Percentiles rank a stretch among this genome's conserved stretches.
Conservation (phyloP, 1,284 basidiomycete genomes). For the Ceratobasidium sp. region DNA sequence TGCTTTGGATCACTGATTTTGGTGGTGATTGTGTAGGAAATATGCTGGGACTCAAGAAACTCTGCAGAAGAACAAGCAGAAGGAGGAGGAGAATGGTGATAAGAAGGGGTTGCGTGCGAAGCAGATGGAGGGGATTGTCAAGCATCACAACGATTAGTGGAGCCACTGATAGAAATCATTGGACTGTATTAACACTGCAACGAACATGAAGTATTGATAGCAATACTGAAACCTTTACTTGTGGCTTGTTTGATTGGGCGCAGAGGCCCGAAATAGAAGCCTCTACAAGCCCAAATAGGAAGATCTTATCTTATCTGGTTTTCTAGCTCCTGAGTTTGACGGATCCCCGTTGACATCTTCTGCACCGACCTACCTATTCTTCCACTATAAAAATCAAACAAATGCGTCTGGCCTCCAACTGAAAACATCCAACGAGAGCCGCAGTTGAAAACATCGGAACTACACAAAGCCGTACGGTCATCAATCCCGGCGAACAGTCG, state of each 20-base stretch:
- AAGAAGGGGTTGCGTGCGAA: slow-evolving; percentile 22
- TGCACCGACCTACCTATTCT: neutral
- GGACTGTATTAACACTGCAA: neutral
- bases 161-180: too few species aligned
- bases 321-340: slow-evolving; percentile 19
- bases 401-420: too few species aligned
- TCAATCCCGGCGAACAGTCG: too few species aligned
- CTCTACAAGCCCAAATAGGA: slow-evolving; percentile 2
- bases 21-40: slow-evolving; percentile 11
- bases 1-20: neutral
- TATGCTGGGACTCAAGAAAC: slow-evolving; percentile 31
- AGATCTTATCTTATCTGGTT: slow-evolving; percentile 38
- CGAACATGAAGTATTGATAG: neutral
- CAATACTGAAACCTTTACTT: neutral
- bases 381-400: neutral
- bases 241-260: too few species aligned
- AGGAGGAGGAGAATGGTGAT: neutral
- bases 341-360: slow-evolving; percentile 4
- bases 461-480: too few species aligned
- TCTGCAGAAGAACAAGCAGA: slow-evolving; percentile 20
- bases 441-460: too few species aligned
- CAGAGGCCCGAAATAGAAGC: too few species aligned
- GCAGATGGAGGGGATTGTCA: slow-evolving; percentile 37
- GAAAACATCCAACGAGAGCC: too few species aligned
- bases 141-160: slow-evolving; percentile 36